Base-by-base conservation (phyloP, 179 eudicot species). In the Sideroxylon spinosum region DNA sequence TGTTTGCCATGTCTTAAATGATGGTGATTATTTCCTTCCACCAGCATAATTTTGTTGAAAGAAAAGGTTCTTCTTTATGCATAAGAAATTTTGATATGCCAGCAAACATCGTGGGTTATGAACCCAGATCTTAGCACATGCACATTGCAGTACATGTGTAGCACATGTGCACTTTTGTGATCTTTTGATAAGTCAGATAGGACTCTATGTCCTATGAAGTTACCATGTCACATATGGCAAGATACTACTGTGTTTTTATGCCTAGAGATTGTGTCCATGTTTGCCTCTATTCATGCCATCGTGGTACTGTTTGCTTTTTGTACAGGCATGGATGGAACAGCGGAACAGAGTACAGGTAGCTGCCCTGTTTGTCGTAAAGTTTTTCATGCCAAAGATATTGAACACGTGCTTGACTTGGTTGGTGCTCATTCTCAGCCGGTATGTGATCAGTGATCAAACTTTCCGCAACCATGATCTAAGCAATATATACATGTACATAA, bases 321-420 rank as follows among this genome's bases (percentile, higher is more conserved):
- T 74, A 44, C 77, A 85, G 92, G 84, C 26, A 64, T 80, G 66
- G 69, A 70, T 53, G 78, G 75, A 68, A 44, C 81, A 73, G 82
- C 70, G 80, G 89, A 89, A 78, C 88, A 85, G 71, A 84, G 77
- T 81, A 81, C 81, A 63, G 93, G 92, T 68, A 91, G 78, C 64
- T 94, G 98, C 82, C 97, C 97, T 64, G 94, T 93, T 46, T 94
- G 98, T 82, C 97, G 97, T 66, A 87, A 90, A 85, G 87, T 86
- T 78, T 91, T 93, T 76, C 94, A 86, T 82, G 89, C 88, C 55
- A 88, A 89, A 87, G 98, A 94, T 82, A 93, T 94, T 29, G 96
- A 91, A 74, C 98, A 94, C 64, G 97, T 93, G 85, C 92, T 94
- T 76, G 86, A 90, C 88, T 87, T 85, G 81, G 89, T 90, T 79